A percentile compares a stretch with the other conserved stretches of the same genome.
Conservation (phyloP, 305 asterid species). For the Withania somnifera region DNA sequence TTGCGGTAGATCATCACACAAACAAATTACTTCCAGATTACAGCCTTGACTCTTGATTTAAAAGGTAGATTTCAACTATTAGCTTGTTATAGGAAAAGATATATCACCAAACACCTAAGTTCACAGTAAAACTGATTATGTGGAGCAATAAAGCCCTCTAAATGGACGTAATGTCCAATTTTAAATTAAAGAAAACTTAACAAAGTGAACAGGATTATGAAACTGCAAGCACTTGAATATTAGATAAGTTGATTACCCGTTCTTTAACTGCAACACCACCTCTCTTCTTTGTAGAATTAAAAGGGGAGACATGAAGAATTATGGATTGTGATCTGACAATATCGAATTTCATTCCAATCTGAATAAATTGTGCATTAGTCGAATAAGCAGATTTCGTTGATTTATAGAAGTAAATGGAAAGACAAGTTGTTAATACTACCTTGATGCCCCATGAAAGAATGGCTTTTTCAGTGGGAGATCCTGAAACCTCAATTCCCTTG, state of each 20-base stretch:
- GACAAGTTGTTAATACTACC: constrained; percentile 29
- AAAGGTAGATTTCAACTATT: neutral
- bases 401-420: neutral
- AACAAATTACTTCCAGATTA: neutral
- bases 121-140: neutral
- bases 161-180: neutral
- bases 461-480: constrained; percentile 96
- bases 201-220: neutral
- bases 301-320: constrained; percentile 81
- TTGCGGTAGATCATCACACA: neutral
- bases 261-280: constrained; percentile 86
- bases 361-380: constrained; percentile 10
- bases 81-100: neutral
- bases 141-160: neutral
- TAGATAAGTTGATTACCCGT: constrained; percentile 33
- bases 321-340: constrained; percentile 65
- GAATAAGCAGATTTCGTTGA: neutral
- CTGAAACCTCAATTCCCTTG: constrained; percentile 53
- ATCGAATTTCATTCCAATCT: constrained; percentile 92
- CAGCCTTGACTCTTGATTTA: neutral
- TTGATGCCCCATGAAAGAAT: constrained; percentile 88
- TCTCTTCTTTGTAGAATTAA: constrained; percentile 84
- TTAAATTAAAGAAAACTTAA: neutral
- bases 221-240: neutral
- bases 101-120: neutral